Conservation (phyloP, 208 protist genomes). For the Lotmaria passim region DNA sequence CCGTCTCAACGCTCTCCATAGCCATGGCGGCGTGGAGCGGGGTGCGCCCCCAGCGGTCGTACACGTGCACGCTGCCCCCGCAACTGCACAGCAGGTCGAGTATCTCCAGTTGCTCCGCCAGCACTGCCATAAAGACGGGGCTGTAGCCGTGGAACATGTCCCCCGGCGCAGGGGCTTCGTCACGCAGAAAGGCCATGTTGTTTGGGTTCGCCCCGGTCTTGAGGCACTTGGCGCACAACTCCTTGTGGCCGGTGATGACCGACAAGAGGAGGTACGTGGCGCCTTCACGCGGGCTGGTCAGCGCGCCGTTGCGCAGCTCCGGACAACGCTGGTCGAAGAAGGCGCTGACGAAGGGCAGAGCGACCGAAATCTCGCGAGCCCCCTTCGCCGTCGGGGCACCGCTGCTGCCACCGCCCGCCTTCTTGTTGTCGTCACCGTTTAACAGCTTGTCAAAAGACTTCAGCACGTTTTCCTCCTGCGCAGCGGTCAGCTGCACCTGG, state of each 20-base stretch:
- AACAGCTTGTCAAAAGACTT: slow-evolving; percentile 72
- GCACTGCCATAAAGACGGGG: slow-evolving; percentile 84
- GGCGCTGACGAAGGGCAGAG: slow-evolving; percentile 74
- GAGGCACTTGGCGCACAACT: slow-evolving; percentile 70
- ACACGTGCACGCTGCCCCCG: slow-evolving; percentile 82
- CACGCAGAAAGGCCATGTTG: slow-evolving; percentile 78
- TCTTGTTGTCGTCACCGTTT: slow-evolving; percentile 32
- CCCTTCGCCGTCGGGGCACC: slow-evolving; percentile 20
- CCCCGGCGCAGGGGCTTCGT: slow-evolving; percentile 52
- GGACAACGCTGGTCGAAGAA: slow-evolving; percentile 80
- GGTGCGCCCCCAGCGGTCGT: slow-evolving; percentile 89
- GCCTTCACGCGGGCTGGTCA: slow-evolving; percentile 50
- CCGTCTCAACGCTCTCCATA: slow-evolving; percentile 68
- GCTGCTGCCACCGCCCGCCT: slow-evolving; percentile 12
- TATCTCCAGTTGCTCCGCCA: slow-evolving; percentile 75
- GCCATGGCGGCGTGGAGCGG: slow-evolving; percentile 83
- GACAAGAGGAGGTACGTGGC: slow-evolving; percentile 82
- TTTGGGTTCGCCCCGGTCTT: slow-evolving; percentile 88
- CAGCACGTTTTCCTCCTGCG: slow-evolving; percentile 64
- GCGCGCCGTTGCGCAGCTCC: slow-evolving; percentile 44
- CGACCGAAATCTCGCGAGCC: slow-evolving; percentile 58
- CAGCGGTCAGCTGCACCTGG: slow-evolving; percentile 54
- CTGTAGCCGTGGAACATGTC: slow-evolving; percentile 91
- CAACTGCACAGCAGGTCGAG: slow-evolving; percentile 64
- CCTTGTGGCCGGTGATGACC: slow-evolving; percentile 75